Evolutionary conservation across 331 rosid species (phyloP), one percentile per base, ranked within the genome.

Genomic region (Spiraea crenata): DNA sequence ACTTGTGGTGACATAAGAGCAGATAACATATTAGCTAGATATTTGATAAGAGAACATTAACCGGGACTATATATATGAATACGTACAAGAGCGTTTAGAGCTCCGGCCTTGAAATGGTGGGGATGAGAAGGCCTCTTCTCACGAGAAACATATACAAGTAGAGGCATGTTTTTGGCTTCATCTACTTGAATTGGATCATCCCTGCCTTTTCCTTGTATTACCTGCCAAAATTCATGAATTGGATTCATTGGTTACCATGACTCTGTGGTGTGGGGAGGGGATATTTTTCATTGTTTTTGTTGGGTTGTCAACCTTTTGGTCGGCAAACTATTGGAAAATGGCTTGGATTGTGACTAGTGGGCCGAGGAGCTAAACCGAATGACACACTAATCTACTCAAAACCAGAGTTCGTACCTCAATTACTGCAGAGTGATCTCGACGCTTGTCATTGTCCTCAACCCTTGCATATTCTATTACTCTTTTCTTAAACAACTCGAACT

Each of bases 51-150:
- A 10, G 16, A 56, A 25, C 10, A 56, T 56, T 56, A 31, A 15
- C 6, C 3, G 14, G 7, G 11, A 51, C 31, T 2, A 25, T 25
- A 25, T 25, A 25, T 25, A 25, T 25, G 31, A 25, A 63, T 19
- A 48, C 74, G 41, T 57, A 87, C 91, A 67, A 90, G 75, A 61
- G 81, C 80, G 73, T 90, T 90, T 41, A 87, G 78, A 9, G 93
- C 96, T 69, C 93, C 91, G 9, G 89, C 96, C 81, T 87, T 90
- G 84, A 85, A 87, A 59, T 80, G 80, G 62, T 89, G 96, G 7
- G 76, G 80, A 57, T 67, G 76, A 56, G 85, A 71, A 35, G 75
- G 77, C n/a, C 50, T 76, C 65, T 82, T 85, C 80, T 85, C 89
- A 9, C 88, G 74, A 42, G 82, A 69, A 47, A 84, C 82, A 9